These are phyloP conservation scores for Myochromella boudieri DNA, from an alignment of 768 basidiomycete genomes.

Conservation along the genomic window DNA sequence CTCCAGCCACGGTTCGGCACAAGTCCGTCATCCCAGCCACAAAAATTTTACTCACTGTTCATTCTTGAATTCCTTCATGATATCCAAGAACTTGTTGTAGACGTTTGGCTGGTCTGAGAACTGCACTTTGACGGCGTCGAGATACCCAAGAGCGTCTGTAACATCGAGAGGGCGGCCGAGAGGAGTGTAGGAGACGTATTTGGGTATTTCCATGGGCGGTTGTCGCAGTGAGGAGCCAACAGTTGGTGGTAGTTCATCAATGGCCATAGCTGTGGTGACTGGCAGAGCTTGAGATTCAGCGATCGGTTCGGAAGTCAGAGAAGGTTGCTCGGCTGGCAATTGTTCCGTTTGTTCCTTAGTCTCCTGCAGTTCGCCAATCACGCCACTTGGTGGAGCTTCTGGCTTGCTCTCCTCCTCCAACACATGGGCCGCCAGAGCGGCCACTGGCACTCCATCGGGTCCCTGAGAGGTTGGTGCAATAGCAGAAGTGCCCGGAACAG, in stretches of 20 bases:
- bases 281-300: slow-evolving; percentile 6
- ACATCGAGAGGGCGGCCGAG: slow-evolving; percentile 80
- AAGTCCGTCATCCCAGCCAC: too few species aligned
- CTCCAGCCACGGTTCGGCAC: neutral
- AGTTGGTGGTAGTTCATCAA: slow-evolving; percentile 13
- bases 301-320: slow-evolving; percentile 10
- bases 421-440: neutral
- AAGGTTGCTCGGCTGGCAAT: slow-evolving; percentile 10
- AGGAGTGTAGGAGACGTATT: slow-evolving; percentile 26
- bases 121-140: slow-evolving; percentile 90
- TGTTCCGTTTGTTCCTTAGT: slow-evolving; percentile 6
- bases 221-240: slow-evolving; percentile 11
- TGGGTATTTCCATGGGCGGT: slow-evolving; percentile 29
- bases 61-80: slow-evolving; percentile 99
- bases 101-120: slow-evolving; percentile 93
- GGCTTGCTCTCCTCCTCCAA: slow-evolving; percentile 8
- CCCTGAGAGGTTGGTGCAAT: neutral
- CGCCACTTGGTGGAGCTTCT: slow-evolving; percentile 14
- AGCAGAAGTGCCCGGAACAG: neutral
- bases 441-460: neutral
- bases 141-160: slow-evolving; percentile 88
- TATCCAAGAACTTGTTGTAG: slow-evolving; percentile 92
- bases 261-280: slow-evolving; percentile 11
- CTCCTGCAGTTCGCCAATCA: slow-evolving; percentile 9
- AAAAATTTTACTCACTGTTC: slow-evolving; percentile 58